Conservation (phyloP, 2,329 filamentous ascomycete species). For the Sarocladium brachiariae region DNA sequence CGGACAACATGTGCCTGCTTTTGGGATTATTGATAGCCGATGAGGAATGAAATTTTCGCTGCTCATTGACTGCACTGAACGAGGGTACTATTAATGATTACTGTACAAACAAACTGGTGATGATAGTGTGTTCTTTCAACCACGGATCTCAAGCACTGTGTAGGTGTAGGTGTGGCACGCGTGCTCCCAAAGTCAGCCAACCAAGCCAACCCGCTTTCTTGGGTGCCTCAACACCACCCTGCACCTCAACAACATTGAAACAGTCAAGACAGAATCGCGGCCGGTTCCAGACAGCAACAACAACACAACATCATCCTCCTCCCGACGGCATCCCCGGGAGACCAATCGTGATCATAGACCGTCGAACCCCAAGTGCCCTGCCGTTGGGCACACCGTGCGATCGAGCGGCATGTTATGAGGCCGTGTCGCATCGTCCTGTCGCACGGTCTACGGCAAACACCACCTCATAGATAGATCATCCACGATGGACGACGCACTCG, state of each 20-base stretch:
- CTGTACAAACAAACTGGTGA: too few species aligned
- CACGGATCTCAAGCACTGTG: too few species aligned
- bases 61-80: too few species aligned
- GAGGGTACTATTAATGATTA: too few species aligned
- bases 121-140: too few species aligned
- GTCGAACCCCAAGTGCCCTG: background rate
- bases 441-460: background rate
- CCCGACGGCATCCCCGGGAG: too few species aligned
- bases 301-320: too few species aligned
- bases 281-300: background rate
- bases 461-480: background rate
- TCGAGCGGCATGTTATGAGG: slow-evolving; percentile 1
- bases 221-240: background rate
- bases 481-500: slow-evolving; percentile 50
- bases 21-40: too few species aligned
- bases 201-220: background rate
- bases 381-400: background rate
- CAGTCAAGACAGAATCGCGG: background rate
- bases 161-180: background rate
- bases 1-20: too few species aligned
- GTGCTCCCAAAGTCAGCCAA: background rate
- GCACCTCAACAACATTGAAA: background rate
- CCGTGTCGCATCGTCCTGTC: slow-evolving; percentile 6
- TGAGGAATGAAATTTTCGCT: too few species aligned
- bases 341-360: background rate